A percentile compares a stretch with the other conserved stretches of the same genome.
Conservation (phyloP, 2,329 filamentous ascomycete species). For the Delphinella strobiligena region DNA sequence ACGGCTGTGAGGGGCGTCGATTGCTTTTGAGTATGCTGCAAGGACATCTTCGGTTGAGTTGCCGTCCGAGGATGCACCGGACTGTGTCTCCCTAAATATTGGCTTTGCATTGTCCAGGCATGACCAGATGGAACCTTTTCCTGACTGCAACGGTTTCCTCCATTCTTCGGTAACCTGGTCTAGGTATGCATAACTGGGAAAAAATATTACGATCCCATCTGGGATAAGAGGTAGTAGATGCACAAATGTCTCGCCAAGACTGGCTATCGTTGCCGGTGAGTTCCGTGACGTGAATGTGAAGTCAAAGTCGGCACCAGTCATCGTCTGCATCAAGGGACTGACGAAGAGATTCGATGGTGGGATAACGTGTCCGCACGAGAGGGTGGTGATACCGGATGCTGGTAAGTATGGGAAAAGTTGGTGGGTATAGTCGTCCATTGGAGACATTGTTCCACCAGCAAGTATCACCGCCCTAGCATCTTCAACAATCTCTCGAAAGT, state of each 20-base stretch:
- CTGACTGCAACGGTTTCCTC: conserved; percentile 17
- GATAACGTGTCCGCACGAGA: conserved; percentile 93
- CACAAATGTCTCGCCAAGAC: conserved; percentile 62
- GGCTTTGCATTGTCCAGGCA: conserved; percentile 47
- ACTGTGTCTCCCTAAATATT: conserved; percentile 24
- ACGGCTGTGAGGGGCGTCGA: conserved; percentile 33
- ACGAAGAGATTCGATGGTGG: conserved; percentile 70
- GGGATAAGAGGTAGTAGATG: conserved; percentile 63
- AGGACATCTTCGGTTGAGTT: conserved; percentile 57
- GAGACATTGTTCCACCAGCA: conserved; percentile 95
- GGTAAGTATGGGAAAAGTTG: conserved; percentile 73
- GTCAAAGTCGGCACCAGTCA: conserved; percentile 51
- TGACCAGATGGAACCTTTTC: conserved; percentile 42
- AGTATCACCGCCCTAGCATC: conserved; percentile 78
- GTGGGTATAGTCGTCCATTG: conserved; percentile 78
- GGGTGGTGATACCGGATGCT: conserved; percentile 53
- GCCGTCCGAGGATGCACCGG: conserved; percentile 26
- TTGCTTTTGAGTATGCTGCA: conserved; percentile 56
- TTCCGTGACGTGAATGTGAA: conserved; percentile 76
- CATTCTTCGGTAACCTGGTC: conserved; percentile 48
- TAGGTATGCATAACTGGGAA: conserved; percentile 88
- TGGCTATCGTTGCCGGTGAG: conserved; percentile 51
- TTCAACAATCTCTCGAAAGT: conserved; percentile 78
- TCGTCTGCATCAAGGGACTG: conserved; percentile 49
- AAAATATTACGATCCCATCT: conserved; percentile 88